These are phyloP conservation scores for Vigna reflexopilosa DNA, from an alignment of 306 rosid species.

Conservation along the genomic window DNA sequence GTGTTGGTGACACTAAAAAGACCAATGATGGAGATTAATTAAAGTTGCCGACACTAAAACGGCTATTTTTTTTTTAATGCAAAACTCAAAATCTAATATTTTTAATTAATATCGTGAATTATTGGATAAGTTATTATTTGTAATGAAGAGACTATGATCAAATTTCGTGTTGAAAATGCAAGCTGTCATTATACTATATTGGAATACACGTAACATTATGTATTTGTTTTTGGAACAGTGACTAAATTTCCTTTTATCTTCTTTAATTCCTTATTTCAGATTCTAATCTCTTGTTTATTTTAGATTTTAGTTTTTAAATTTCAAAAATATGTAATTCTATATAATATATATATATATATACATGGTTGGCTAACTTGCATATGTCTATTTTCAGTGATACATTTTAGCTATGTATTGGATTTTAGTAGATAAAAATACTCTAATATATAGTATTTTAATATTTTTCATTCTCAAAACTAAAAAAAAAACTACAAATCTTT, in stretches of 20 bases:
- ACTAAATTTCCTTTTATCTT: too few relatives aligned
- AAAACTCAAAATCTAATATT: not conserved
- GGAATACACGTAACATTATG: not conserved
- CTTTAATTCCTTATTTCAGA: not conserved
- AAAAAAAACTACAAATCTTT: too few relatives aligned
- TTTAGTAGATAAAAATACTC: too few relatives aligned
- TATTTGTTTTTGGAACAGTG: not conserved
- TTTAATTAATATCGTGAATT: not conserved
- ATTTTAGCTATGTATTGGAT: too few relatives aligned
- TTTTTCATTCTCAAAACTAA: too few relatives aligned
- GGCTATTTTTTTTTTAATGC: not conserved
- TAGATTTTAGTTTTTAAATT: too few relatives aligned
- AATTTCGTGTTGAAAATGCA: constrained; percentile 4
- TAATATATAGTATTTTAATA: too few relatives aligned
- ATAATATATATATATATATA: too few relatives aligned
- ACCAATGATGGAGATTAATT: constrained; percentile 12
- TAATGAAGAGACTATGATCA: constrained; percentile 14
- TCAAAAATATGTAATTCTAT: too few relatives aligned
- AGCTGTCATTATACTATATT: not conserved
- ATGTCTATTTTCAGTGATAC: too few relatives aligned
- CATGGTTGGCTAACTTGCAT: too few relatives aligned
- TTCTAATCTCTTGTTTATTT: too few relatives aligned
- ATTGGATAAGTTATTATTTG: constrained; percentile 15
- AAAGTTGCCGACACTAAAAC: constrained; percentile 29
- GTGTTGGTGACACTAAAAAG: constrained; percentile 29